phyloP scores from a whole-genome alignment of 169 alveolate species.

The Plasmodium adleri region DNA sequence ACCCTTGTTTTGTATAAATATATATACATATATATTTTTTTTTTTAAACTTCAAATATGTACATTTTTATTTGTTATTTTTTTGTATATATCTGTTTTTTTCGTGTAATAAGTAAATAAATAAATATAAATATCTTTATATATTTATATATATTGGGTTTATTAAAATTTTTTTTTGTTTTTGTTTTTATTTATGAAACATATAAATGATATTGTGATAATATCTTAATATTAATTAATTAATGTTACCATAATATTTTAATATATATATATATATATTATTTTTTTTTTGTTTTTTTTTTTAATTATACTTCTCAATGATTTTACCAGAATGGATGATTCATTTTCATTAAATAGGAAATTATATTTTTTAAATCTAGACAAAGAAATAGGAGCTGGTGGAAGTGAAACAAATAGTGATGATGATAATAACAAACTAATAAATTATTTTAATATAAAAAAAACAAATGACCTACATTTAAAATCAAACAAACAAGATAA shows the following conservation, averaged over 20 bases:
- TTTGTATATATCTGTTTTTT: too few relatives aligned
- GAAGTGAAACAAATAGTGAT: conserved; percentile 12
- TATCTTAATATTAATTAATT: too few relatives aligned
- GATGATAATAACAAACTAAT: not conserved
- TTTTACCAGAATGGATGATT: not conserved
- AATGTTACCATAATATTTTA: too few relatives aligned
- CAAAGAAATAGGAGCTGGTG: conserved; percentile 7
- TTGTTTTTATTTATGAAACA: too few relatives aligned
- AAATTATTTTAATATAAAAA: conserved; percentile 13
- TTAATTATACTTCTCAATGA: not conserved
- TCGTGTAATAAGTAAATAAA: too few relatives aligned
- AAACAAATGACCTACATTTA: conserved; percentile 2
- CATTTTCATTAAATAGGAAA: not conserved
- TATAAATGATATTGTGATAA: too few relatives aligned
- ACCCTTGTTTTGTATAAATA: conserved; percentile 6
- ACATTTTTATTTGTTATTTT: too few relatives aligned
- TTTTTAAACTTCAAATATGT: too few relatives aligned
- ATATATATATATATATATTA: not conserved
- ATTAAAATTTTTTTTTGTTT: too few relatives aligned
- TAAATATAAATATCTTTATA: too few relatives aligned
- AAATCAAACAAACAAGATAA: not conserved
- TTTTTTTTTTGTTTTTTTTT: not conserved
- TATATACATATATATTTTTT: too few relatives aligned
- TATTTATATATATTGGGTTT: too few relatives aligned
- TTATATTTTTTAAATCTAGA: conserved; percentile 16